phyloP scores from a whole-genome alignment of 768 basidiomycete species.

The Agaricus blazei region DNA sequence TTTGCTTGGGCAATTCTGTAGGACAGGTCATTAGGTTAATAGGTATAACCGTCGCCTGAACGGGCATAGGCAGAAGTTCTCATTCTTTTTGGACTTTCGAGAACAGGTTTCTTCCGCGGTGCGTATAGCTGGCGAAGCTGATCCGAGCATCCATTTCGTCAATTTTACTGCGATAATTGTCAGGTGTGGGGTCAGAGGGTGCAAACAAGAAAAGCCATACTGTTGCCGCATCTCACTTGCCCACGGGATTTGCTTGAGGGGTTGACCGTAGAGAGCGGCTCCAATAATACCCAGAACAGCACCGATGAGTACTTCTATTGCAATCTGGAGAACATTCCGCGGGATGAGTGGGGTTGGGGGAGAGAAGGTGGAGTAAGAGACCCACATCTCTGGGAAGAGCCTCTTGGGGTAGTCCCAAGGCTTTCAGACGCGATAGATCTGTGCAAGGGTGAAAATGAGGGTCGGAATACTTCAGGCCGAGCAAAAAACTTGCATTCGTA shows the following conservation, averaged over 20 bases:
- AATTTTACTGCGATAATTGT: slow-evolving; percentile 45
- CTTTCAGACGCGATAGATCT: slow-evolving; percentile 78
- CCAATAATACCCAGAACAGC: slow-evolving; percentile 69
- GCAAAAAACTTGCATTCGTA: slow-evolving; percentile 60
- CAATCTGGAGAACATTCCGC: slow-evolving; percentile 39
- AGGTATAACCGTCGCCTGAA: background rate
- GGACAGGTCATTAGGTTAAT: background rate
- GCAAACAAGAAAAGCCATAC: slow-evolving; percentile 33
- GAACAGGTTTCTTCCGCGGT: slow-evolving; percentile 49
- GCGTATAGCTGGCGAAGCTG: slow-evolving; percentile 58
- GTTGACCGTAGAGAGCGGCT: slow-evolving; percentile 62
- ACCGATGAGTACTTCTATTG: slow-evolving; percentile 59
- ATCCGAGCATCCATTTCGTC: slow-evolving; percentile 72
- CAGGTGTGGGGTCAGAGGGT: slow-evolving; percentile 3
- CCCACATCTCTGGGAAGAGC: slow-evolving; percentile 60
- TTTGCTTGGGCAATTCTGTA: background rate
- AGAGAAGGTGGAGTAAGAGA: background rate
- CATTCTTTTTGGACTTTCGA: slow-evolving; percentile 13
- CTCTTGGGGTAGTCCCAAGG: slow-evolving; percentile 66
- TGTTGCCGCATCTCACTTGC: slow-evolving; percentile 83
- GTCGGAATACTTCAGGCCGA: background rate
- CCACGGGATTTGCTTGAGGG: slow-evolving; percentile 81
- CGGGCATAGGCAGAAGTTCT: background rate
- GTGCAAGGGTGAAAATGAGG: slow-evolving; percentile 4
- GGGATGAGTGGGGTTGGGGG: background rate